A percentile compares a stretch with the other conserved stretches of the same genome.
These are phyloP conservation scores for Beta lomatogona DNA, from an alignment of 179 eudicot genomes.

Conservation along the genomic window DNA sequence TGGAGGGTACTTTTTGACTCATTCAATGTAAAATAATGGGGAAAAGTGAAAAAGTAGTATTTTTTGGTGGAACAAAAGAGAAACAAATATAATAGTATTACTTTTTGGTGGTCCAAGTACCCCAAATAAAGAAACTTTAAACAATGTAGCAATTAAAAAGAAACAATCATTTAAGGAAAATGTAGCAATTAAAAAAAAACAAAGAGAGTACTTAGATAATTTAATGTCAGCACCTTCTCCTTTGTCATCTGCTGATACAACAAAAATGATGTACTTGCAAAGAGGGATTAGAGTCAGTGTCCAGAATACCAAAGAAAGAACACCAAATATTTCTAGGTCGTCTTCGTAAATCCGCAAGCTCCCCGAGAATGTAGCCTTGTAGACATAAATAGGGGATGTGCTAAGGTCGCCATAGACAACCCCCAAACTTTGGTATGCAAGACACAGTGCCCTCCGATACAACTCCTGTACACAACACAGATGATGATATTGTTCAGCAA, in stretches of 20 bases:
- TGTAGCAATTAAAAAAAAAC: too few species aligned
- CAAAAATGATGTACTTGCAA: conserved; percentile 46
- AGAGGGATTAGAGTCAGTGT: conserved; percentile 52
- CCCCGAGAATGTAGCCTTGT: conserved; percentile 48
- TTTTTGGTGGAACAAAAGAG: too few species aligned
- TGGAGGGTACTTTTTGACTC: too few species aligned
- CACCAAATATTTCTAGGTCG: conserved; percentile 50
- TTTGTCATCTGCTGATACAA: conserved; percentile 49
- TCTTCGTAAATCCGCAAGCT: conserved; percentile 30
- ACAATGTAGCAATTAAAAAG: too few species aligned
- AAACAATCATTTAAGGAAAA: too few species aligned
- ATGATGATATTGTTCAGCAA: not conserved
- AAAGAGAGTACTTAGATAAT: not conserved
- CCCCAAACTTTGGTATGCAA: conserved; percentile 58
- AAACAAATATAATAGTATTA: too few species aligned
- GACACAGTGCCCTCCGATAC: conserved; percentile 33
- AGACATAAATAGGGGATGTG: conserved; percentile 49
- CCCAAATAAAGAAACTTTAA: too few species aligned
- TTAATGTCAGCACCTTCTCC: conserved; percentile 47
- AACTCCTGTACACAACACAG: conserved; percentile 31
- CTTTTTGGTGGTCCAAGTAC: too few species aligned
- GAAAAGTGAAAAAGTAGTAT: too few species aligned
- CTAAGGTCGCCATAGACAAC: conserved; percentile 58
- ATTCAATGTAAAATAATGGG: too few species aligned
- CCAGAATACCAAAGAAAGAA: conserved; percentile 55